Base-by-base conservation (phyloP, 345 rosid species). In the Arabis alpina region DNA sequence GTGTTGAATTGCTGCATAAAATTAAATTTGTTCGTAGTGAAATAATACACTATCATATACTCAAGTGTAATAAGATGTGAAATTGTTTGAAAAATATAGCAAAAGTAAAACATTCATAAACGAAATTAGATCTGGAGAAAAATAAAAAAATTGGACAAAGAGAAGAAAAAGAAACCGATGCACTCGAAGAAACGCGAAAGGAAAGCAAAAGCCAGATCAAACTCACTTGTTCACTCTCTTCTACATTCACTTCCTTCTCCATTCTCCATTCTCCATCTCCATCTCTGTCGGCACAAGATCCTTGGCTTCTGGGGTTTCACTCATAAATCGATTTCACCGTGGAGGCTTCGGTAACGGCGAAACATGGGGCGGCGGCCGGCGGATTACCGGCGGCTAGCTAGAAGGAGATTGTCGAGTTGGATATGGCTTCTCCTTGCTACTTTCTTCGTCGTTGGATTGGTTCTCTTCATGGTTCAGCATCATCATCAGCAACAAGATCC, bases 301-400 rank as follows among this genome's bases (percentile, higher is more conserved):
- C 10, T 53, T 41, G 24, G 4, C 24, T 8, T 60, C 61, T 61
- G 39, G 45, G 52, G 43, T 50, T 49, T 36, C 42, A 49, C 32
- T 19, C 23, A 44, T 71, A 70, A 40, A 72, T 74, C 70, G 79
- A 80, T 49, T 32, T 64, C 15, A 34, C 36, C 34, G 73, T 74
- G 68, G 76, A 84, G 79, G 76, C 76, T 50, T 5, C 61, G 67
- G 80, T 54, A 66, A 56, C 74, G 45, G 59, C 74, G 45, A 76
- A 39, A 49, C 25, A 84, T 81, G 91, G 88, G 87, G 98, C 79
- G 89, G 86, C 91, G 97, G 93, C 88, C 91, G 66, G 88, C 87
- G 88, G 97, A 88, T 37, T 76, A 79, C 85, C 91, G 98, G 95
- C 96, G 99, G 88, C 87, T 85, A 82, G 89, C 80, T 71, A 84